Evolutionary conservation across 192 early-diverging fungal genomes (phyloP), one percentile per base, ranked within the genome.

Genomic region (Backusella tarrabulga): DNA sequence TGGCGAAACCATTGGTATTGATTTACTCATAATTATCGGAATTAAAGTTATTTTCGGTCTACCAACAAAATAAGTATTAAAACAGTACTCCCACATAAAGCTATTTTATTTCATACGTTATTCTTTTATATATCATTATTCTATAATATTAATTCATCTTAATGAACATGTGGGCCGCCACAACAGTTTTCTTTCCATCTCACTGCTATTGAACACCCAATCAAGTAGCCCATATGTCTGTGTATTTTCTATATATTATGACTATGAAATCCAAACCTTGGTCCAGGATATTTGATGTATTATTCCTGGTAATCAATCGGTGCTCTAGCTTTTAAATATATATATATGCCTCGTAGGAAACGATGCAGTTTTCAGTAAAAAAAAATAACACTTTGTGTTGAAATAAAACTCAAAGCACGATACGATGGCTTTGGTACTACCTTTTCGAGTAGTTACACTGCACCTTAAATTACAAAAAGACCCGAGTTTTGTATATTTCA

Each of bases 11-110:
- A 23, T 23, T 56, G 54, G 9, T 26, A n/a, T 14, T 63, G 56
- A 29, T 63, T 26, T 29, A 63, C 29, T 63, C n/a, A 26, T 21
- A 56, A 21, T 21, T 23, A 26, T 63, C 56, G 56, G 56, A 63
- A 63, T 63, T 63, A 63, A 63, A 63, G 21, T 63, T 63, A n/a
- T 12, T 63, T 63, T 63, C 56, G 56, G 56, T 63, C 56, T 63
- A 29, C 23, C 26, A 11, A 29, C 56, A 63, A 63, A 63, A 63
- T 63, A 63, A 63, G 56, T 60, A 60, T 60, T 60, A 21, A 54
- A 7, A 21, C 19, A 56, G 21, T 9, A 56, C 54, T 56, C 21
- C 21, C 54, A 56, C 54, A 56, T 21, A 56, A 56, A 56, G 54
- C 2, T 56, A 19, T 29, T 29, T 63, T 63, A 29, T 63, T 29